phyloP scores from a whole-genome alignment of 1,284 basidiomycete genomes.

The Bondarzewia mesenterica region DNA sequence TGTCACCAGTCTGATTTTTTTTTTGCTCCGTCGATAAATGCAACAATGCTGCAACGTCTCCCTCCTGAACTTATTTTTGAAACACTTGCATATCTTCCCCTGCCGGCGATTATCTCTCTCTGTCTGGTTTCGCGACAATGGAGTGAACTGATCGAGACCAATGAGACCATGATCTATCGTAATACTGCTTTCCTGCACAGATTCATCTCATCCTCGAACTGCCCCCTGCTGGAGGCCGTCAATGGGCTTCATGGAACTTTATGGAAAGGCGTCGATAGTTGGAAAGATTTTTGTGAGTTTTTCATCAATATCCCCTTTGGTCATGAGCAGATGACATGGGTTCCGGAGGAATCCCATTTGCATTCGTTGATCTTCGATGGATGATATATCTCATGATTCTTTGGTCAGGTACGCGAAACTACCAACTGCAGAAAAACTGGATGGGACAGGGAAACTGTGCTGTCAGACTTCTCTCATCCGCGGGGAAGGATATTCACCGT shows the following conservation, averaged over 20 bases:
- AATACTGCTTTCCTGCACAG: slow-evolving; percentile 41
- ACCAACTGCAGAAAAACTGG: slow-evolving; percentile 48
- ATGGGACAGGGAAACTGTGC: slow-evolving; percentile 35
- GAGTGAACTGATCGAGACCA: slow-evolving; percentile 33
- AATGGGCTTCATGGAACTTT: slow-evolving; percentile 21
- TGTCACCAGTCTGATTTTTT: too few species aligned
- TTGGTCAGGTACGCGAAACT: slow-evolving; percentile 40
- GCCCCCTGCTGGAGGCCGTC: slow-evolving; percentile 24
- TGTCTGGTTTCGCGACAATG: slow-evolving; percentile 33
- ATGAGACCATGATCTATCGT: slow-evolving; percentile 43
- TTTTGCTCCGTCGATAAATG: too few species aligned
- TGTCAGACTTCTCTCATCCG: slow-evolving; percentile 24
- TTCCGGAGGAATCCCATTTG: too few species aligned
- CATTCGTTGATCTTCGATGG: too few species aligned
- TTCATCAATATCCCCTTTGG: too few species aligned
- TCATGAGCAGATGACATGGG: too few species aligned
- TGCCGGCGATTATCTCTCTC: slow-evolving; percentile 30
- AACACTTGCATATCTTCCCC: slow-evolving; percentile 36
- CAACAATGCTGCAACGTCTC: slow-evolving; percentile 30
- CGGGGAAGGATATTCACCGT: slow-evolving; percentile 45
- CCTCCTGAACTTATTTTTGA: slow-evolving; percentile 43
- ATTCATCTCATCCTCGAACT: slow-evolving; percentile 27
- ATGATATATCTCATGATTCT: too few species aligned
- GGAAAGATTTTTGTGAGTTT: slow-evolving; percentile 60
- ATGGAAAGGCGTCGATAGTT: slow-evolving; percentile 28